Conservation (phyloP, 768 basidiomycete species). For the Trametes cingulata region DNA sequence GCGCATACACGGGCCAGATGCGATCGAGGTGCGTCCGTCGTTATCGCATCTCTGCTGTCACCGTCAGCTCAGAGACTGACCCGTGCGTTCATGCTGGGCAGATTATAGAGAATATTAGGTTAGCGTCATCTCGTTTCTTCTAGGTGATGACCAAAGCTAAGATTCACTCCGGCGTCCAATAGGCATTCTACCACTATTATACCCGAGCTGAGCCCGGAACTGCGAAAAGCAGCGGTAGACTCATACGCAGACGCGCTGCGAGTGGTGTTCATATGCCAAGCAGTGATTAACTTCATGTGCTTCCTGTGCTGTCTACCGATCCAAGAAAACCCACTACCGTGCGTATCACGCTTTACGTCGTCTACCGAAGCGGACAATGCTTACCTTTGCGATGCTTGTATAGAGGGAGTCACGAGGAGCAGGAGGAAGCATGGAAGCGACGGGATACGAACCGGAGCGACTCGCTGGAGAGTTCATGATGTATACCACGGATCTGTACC, state of each 20-base stretch:
- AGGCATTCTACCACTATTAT: constrained; percentile 78
- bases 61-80: not conserved
- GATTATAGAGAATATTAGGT: constrained; percentile 77
- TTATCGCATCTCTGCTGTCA: constrained; percentile 1
- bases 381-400: not conserved
- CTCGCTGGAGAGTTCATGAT: constrained; percentile 12
- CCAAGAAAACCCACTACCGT: constrained; percentile 69
- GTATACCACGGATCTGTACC: constrained; percentile 12
- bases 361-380: not conserved
- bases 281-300: constrained; percentile 62
- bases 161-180: constrained; percentile 7
- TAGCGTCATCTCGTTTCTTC: constrained; percentile 19
- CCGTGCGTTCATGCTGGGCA: constrained; percentile 30
- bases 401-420: constrained; percentile 65
- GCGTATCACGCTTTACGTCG: constrained; percentile 18
- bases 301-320: constrained; percentile 75
- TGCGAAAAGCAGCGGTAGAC: constrained; percentile 63
- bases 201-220: constrained; percentile 55
- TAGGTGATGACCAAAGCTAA: not conserved
- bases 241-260: constrained; percentile 81
- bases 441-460: constrained; percentile 25
- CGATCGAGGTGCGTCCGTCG: constrained; percentile 59
- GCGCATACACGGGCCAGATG: constrained; percentile 75
- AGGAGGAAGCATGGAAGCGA: constrained; percentile 54
- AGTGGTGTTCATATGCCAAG: constrained; percentile 81